Conservation (phyloP, 2,329 filamentous ascomycete species). For the Calonectria fujianensis region DNA sequence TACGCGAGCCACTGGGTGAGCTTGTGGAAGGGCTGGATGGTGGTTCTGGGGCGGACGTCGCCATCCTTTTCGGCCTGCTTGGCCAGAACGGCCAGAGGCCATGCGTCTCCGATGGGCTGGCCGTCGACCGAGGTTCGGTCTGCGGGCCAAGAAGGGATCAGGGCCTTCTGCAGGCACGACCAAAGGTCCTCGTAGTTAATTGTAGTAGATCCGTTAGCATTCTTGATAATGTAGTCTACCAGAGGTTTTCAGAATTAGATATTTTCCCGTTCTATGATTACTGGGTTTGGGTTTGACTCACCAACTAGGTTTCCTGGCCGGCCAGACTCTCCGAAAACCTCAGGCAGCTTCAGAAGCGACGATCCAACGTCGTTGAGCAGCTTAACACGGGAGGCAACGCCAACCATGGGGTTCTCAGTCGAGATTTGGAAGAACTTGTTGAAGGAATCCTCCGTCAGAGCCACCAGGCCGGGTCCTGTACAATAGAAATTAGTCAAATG, state of each 20-base stretch:
- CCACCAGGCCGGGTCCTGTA: conserved; percentile 59
- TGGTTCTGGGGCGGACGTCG: conserved; percentile 19
- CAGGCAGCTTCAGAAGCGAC: conserved; percentile 61
- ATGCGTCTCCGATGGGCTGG: conserved; percentile 69
- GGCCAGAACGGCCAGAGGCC: conserved; percentile 63
- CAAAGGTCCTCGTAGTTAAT: conserved; percentile 65
- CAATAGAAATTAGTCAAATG: background rate
- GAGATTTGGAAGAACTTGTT: conserved; percentile 66
- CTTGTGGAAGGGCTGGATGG: conserved; percentile 74
- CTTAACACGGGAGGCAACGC: conserved; percentile 64
- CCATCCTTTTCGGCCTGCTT: conserved; percentile 12
- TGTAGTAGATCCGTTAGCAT: conserved; percentile 50
- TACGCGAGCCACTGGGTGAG: conserved; percentile 85
- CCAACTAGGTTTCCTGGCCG: conserved; percentile 70
- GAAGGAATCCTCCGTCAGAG: conserved; percentile 59
- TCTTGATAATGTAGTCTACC: conserved; percentile 63
- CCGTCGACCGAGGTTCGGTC: conserved; percentile 70
- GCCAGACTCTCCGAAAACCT: conserved; percentile 64
- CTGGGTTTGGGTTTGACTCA: conserved; percentile 51
- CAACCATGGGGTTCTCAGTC: conserved; percentile 66
- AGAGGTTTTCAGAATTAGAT: background rate
- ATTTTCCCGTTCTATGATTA: background rate
- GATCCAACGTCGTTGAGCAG: conserved; percentile 65
- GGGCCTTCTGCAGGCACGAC: conserved; percentile 64
- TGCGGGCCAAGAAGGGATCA: conserved; percentile 70